A percentile compares a stretch with the other conserved stretches of the same genome.
Conservation (phyloP, 2,329 filamentous ascomycete species). For the Simplicillium aogashimaense region DNA sequence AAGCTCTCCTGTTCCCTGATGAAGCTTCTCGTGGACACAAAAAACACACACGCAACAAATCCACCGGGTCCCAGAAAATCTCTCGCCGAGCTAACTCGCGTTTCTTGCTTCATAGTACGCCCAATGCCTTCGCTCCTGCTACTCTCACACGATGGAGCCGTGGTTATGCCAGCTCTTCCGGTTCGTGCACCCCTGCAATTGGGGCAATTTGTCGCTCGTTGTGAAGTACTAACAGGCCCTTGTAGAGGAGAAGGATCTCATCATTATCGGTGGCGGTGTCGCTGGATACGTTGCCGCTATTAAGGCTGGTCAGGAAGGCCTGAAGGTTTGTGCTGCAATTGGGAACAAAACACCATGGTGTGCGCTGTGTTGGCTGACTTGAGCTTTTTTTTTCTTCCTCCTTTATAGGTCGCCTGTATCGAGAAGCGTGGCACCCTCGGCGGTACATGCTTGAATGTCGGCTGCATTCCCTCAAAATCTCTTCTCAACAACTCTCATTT, state of each 20-base stretch:
- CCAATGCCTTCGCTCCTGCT: conserved; percentile 34
- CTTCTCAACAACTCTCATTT: conserved; percentile 99
- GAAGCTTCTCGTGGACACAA: background rate
- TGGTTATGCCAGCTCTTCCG: conserved; percentile 48
- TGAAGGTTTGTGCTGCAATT: conserved; percentile 59
- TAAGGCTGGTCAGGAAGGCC: conserved; percentile 93
- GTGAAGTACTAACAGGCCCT: conserved; percentile 25
- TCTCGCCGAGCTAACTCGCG: conserved; percentile 10
- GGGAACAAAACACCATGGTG: background rate
- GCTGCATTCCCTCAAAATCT: conserved; percentile 98
- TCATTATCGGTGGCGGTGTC: conserved; percentile 96
- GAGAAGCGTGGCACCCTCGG: conserved; percentile 94
- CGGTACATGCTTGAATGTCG: conserved; percentile 96
- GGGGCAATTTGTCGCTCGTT: background rate
- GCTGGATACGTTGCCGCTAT: conserved; percentile 98
- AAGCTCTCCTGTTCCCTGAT: conserved; percentile 14
- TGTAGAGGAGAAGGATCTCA: conserved; percentile 85
- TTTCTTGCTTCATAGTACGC: conserved; percentile 27
- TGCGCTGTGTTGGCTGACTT: background rate
- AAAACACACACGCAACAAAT: background rate
- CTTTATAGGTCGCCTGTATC: conserved; percentile 76
- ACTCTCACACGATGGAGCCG: conserved; percentile 43
- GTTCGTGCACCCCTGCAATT: conserved; percentile 32
- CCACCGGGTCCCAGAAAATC: conserved; percentile 8
- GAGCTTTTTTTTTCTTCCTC: conserved; percentile 6